A percentile compares a stretch with the other conserved stretches of the same genome.
Evolutionary conservation across 2,329 filamentous ascomycete species (phyloP).

Genomic region (Hymenoscyphus fructigenus): DNA sequence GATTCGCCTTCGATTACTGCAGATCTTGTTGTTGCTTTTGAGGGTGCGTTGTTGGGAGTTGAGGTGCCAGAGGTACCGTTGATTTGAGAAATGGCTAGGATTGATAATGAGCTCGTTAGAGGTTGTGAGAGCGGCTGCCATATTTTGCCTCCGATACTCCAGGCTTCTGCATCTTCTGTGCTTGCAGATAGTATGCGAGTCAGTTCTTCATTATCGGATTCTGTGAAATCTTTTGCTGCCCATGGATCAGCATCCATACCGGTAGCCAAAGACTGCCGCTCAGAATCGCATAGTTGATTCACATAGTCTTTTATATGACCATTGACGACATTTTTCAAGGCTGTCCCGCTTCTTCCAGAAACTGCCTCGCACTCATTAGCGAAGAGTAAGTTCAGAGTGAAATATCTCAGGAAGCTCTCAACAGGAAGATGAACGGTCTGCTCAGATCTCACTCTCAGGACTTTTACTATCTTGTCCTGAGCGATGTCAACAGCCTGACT

Average conservation of each 20-base stretch:
- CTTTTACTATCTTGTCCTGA: conserved; percentile 72
- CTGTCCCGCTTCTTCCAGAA: conserved; percentile 72
- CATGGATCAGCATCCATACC: conserved; percentile 80
- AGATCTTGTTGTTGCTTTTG: conserved; percentile 64
- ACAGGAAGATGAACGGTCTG: conserved; percentile 68
- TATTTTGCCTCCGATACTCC: conserved; percentile 61
- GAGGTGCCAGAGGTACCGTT: conserved; percentile 20
- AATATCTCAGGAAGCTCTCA: conserved; percentile 74
- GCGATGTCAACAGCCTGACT: conserved; percentile 79
- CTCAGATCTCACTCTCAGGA: conserved; percentile 74
- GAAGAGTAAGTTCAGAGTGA: conserved; percentile 78
- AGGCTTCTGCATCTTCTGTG: conserved; percentile 66
- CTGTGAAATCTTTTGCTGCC: conserved; percentile 73
- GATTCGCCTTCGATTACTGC: conserved; percentile 82
- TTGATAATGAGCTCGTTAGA: conserved; percentile 25
- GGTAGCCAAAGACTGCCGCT: conserved; percentile 72
- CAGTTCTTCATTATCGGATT: conserved; percentile 60
- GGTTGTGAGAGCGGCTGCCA: conserved; percentile 46
- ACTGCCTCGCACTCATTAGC: conserved; percentile 85
- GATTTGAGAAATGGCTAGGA: conserved; percentile 11
- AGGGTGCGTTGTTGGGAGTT: conserved; percentile 24
- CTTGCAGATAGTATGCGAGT: conserved; percentile 66
- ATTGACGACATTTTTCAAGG: conserved; percentile 77
- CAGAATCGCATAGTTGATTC: conserved; percentile 65
- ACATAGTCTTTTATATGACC: conserved; percentile 81